Evolutionary conservation across 2,329 filamentous ascomycete species (phyloP), one percentile per base, ranked within the genome.

Genomic region (Xylariales sp.): DNA sequence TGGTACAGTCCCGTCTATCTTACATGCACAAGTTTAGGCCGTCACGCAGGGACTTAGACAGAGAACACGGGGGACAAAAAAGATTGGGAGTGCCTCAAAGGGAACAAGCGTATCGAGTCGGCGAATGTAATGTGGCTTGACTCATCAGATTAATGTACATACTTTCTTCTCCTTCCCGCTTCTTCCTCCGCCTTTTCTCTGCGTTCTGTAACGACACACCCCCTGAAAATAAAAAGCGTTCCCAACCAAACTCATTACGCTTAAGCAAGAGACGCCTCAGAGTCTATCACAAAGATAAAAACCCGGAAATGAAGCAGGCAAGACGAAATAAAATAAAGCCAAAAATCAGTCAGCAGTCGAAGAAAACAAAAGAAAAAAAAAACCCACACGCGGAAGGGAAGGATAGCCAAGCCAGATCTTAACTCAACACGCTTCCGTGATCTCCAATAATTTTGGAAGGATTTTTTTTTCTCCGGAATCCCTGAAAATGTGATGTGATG

Each of bases 381-480:
- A 10, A 23, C 23, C 23, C 23, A 23, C 23, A 23, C 23, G 23
- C 23, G 23, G 23, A 23, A 23, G 2, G 23, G 23, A 23, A 23
- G 23, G 23, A 23, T 23, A 23, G 41, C 59, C 73, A 69, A 73
- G 72, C 73, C 71, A 69, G 73, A 43, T 55, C 12, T 32, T 56
- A 23, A 58, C 43, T 58, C 53, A 43, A 52, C 45, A 52, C 62
- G 61, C 49, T 53, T 57, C 57, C 45, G 41, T 62, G 57, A 43
- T 45, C 18, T 52, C 62, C 62, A 46, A 58, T 54, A 61, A 54
- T 62, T 61, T 59, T 45, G 41, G 39, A 45, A 18, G 10, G 34
- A 34, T 43, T 46, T 58, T 62, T 64, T 57, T 59, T 41, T 64
- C 52, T 50, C 55, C 45, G 59, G 34, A 39, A 58, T 48, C 64